Percentiles rank a stretch among this genome's conserved stretches.
phyloP scores from a whole-genome alignment of 2,329 filamentous ascomycete species.

The Diaporthe destruens region DNA sequence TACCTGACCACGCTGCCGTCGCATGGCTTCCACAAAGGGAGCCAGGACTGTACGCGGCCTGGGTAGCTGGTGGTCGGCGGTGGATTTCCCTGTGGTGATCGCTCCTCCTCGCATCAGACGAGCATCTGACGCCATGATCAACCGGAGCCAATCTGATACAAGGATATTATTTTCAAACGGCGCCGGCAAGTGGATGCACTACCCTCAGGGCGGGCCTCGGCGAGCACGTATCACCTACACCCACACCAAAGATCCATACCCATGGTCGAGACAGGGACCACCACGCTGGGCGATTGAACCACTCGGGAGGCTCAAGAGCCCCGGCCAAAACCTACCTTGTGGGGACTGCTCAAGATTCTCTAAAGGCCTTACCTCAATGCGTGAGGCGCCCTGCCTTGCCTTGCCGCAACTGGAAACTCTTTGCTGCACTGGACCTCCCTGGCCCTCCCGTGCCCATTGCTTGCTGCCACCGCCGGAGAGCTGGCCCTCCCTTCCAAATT shows the following conservation, averaged over 20 bases:
- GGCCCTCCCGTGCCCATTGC: conserved; percentile 29
- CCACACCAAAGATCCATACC: conserved; percentile 45
- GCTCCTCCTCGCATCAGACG: conserved; percentile 53
- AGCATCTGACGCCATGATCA: conserved; percentile 56
- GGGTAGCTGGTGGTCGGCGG: conserved; percentile 43
- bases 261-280: conserved; percentile 46
- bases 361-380: conserved; percentile 48
- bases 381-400: conserved; percentile 50
- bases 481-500: conserved; percentile 45
- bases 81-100: conserved; percentile 54
- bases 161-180: conserved; percentile 48
- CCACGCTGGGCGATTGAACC: conserved; percentile 43
- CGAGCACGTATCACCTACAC: conserved; percentile 42
- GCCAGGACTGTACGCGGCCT: conserved; percentile 25
- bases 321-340: conserved; percentile 48
- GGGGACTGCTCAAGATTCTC: conserved; percentile 50
- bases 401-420: conserved; percentile 51
- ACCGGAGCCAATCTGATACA: conserved; percentile 53
- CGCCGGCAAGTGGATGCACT: conserved; percentile 44
- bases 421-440: conserved; percentile 45
- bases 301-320: conserved; percentile 46
- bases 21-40: conserved; percentile 34
- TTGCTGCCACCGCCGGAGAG: conserved; percentile 41
- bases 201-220: conserved; percentile 37
- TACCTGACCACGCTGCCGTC: conserved; percentile 34